Evolutionary conservation across 495 filamentous ascomycete species (phyloP).

Genomic region (Xylaria flabelliformis): DNA sequence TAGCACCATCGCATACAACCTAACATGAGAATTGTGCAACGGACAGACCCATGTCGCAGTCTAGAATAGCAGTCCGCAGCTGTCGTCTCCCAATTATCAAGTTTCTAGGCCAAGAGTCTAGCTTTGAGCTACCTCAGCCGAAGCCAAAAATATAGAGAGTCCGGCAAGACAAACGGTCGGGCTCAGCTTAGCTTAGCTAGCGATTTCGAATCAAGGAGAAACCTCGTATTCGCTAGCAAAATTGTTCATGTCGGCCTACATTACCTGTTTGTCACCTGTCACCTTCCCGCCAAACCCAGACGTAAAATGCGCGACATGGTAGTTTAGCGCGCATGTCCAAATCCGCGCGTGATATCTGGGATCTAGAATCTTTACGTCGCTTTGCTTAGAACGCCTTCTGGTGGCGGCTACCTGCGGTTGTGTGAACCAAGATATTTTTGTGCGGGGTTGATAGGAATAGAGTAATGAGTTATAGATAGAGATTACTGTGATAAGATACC

Average conservation of each 20-base stretch:
- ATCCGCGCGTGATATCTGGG: background rate
- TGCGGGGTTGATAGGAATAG: too few relatives aligned
- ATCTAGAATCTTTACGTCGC: background rate
- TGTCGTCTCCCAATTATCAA: background rate
- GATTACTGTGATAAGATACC: background rate
- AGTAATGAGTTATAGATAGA: background rate
- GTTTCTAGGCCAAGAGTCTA: background rate
- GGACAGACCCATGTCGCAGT: background rate
- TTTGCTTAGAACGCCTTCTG: background rate
- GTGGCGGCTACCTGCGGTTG: background rate
- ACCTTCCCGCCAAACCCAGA: background rate
- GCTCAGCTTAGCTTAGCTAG: conserved; percentile 4
- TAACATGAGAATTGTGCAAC: background rate
- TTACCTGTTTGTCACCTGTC: conserved; percentile 4
- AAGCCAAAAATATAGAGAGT: background rate
- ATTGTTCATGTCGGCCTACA: background rate
- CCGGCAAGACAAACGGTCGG: conserved; percentile 1
- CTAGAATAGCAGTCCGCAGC: background rate
- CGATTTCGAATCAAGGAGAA: background rate
- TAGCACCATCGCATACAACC: conserved; percentile 7
- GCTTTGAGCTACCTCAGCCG: background rate
- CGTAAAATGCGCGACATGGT: background rate
- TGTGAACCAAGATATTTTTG: conserved; percentile 1
- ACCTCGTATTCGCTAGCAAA: conserved; percentile 23
- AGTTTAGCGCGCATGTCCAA: background rate